These are phyloP conservation scores for Lasiosphaeria ovina DNA, from an alignment of 495 filamentous ascomycete species.

Conservation along the genomic window DNA sequence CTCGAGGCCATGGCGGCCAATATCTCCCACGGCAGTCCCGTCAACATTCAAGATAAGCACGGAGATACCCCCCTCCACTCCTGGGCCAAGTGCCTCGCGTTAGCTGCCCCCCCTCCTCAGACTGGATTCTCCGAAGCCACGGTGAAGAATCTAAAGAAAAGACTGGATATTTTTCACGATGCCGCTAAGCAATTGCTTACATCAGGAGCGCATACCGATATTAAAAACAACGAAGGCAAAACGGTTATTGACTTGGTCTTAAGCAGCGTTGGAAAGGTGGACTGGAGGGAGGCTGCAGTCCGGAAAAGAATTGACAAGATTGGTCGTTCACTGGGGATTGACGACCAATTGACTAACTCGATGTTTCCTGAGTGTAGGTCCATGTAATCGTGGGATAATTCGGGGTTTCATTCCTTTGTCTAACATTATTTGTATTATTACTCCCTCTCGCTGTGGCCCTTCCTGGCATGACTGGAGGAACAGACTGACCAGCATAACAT, in stretches of 20 bases:
- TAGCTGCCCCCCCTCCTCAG: not conserved
- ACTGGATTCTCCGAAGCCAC: no score
- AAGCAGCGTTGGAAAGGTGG: not conserved
- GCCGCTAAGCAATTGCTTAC: not conserved
- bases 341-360: not conserved
- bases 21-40: not conserved
- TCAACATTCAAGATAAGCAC: not conserved
- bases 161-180: not conserved
- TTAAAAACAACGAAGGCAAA: not conserved
- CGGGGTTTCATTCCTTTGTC: no score
- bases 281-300: not conserved
- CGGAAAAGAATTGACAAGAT: not conserved
- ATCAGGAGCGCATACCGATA: not conserved
- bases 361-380: no score
- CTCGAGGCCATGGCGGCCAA: not conserved
- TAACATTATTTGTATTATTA: no score
- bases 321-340: not conserved
- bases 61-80: not conserved
- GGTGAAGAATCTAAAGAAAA: not conserved
- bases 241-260: not conserved
- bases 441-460: no score
- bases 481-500: no score
- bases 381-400: no score
- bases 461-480: no score
- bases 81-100: not conserved